Evolutionary conservation across 2,329 filamentous ascomycete species (phyloP).

Genomic region (Berkeleyomyces basicola): DNA sequence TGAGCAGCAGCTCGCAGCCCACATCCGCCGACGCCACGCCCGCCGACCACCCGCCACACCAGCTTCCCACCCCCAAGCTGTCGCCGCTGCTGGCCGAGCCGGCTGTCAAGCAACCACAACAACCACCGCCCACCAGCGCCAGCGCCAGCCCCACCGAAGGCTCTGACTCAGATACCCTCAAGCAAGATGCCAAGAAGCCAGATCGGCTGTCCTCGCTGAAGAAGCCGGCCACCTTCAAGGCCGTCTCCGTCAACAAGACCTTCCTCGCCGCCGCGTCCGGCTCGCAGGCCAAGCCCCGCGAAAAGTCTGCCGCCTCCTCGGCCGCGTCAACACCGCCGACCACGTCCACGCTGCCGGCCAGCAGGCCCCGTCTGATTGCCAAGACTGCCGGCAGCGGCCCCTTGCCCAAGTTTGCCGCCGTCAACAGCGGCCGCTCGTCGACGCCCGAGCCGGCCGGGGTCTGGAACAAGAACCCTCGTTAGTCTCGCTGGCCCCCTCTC

Average conservation of each 20-base stretch:
- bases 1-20: no score
- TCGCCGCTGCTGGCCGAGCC: neutral
- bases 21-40: no score
- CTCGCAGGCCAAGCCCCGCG: slow-evolving; percentile 31
- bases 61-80: neutral
- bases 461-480: slow-evolving; percentile 82
- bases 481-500: slow-evolving; percentile 21
- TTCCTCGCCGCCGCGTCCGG: slow-evolving; percentile 48
- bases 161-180: slow-evolving; percentile 57
- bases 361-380: slow-evolving; percentile 56
- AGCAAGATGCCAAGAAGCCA: slow-evolving; percentile 42
- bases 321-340: slow-evolving; percentile 21
- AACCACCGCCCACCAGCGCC: slow-evolving; percentile 31
- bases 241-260: slow-evolving; percentile 70
- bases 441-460: slow-evolving; percentile 59
- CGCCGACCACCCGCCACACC: neutral
- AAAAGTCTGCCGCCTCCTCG: slow-evolving; percentile 33
- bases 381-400: slow-evolving; percentile 50
- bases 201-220: slow-evolving; percentile 45
- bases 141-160: slow-evolving; percentile 56
- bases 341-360: slow-evolving; percentile 31
- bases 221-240: slow-evolving; percentile 67
- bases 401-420: slow-evolving; percentile 25
- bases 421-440: slow-evolving; percentile 39
- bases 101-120: slow-evolving; percentile 17